Base-by-base conservation (phyloP, 1,139 yeast genomes). In the Taphrina confusa region DNA sequence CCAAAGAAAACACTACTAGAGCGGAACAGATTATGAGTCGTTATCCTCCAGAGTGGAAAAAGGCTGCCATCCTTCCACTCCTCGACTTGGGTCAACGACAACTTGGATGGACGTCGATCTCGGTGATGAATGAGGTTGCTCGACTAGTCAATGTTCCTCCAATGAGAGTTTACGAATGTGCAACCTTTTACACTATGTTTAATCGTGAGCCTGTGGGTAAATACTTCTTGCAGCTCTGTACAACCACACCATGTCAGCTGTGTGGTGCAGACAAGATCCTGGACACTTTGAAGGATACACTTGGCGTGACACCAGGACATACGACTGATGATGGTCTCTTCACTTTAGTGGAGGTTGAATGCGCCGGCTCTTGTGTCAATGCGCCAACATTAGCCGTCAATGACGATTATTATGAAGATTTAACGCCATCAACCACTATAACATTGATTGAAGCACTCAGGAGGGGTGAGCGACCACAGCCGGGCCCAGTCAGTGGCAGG, bases 61-160 rank as follows among this genome's bases (percentile, higher is more conserved):
- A 88, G 74, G 89, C 87, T 27, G 95, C 96, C 2, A 83, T 84
- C 64, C 87, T 88, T 95, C 95, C 95, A 18, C 78, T 88, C 63
- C 79, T 88, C 67, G 95, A 87, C 71, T 77, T 88, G 68, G 96
- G 95, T 47, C 96, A 88, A 75, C 87, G 95, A 71, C 96, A 88
- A 75, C 78, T 79, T 63, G 96, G 96, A 0, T 88, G 85, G 77
- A 86, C 95, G 52, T 86, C 95, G 52, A 87, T 89, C 66, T 80
- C 91, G 27, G 96, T 90, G 65, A 87, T 92, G 92, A 89, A 91
- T 76, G 90, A 91, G 72, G 95, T 88, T 46, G 96, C 95, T 63
- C 82, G 85, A 74, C 71, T 85, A 70, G 80, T 87, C 70, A 92
- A 87, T 70, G 85, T 88, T 85, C 96, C 96, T 31, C 95, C 95